Conservation (phyloP, 179 eudicot genomes). For the Beta macrorhiza region DNA sequence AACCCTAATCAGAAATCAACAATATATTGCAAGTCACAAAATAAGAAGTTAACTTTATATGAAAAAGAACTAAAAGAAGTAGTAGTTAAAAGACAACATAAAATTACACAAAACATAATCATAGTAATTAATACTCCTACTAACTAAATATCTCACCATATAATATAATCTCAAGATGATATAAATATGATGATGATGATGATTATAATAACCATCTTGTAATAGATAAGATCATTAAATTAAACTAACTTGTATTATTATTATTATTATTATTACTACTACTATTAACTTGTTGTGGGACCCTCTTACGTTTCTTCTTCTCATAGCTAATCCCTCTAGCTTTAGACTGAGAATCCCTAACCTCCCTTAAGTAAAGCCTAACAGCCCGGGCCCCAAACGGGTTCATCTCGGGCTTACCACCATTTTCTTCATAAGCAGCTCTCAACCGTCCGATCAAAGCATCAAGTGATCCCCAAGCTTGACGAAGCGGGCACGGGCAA, state of each 20-base stretch:
- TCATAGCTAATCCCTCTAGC: constrained; percentile 81
- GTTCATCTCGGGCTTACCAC: constrained; percentile 70
- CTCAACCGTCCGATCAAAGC: constrained; percentile 77
- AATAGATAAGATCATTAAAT: background rate
- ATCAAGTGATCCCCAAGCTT: constrained; percentile 90
- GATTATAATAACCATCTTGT: background rate
- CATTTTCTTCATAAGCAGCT: constrained; percentile 91
- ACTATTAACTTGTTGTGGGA: background rate
- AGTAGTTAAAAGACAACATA: background rate
- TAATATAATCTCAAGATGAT: no score
- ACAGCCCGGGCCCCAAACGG: constrained; percentile 87
- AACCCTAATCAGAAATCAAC: background rate
- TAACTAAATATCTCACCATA: background rate
- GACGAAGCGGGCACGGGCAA: constrained; percentile 81
- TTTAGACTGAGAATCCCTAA: constrained; percentile 64
- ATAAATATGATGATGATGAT: background rate
- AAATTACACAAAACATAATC: background rate
- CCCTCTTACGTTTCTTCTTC: constrained; percentile 69
- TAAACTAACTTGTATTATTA: background rate
- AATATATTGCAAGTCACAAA: no score
- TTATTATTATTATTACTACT: background rate
- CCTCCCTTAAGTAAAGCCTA: constrained; percentile 66
- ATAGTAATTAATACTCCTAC: background rate
- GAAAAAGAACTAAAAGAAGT: background rate
- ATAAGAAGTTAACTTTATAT: background rate